phyloP scores from a whole-genome alignment of 306 rosid genomes.

The Prunus mira region DNA sequence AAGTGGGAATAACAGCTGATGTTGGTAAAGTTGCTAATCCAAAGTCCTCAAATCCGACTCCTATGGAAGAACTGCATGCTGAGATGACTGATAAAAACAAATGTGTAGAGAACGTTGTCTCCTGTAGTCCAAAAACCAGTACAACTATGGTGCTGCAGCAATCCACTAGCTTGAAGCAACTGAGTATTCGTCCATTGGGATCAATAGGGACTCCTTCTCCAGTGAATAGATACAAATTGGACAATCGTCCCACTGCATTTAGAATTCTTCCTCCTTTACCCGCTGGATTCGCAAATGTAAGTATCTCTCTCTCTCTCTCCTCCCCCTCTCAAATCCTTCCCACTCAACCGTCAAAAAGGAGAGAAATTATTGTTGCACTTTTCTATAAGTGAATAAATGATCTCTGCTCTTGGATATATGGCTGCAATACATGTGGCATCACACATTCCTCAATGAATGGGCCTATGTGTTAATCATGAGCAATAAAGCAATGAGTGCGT shows the following conservation, averaged over 20 bases:
- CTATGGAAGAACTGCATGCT: slow-evolving; percentile 41
- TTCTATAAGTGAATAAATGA: neutral
- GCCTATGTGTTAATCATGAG: neutral
- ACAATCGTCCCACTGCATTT: slow-evolving; percentile 75
- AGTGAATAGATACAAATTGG: slow-evolving; percentile 68
- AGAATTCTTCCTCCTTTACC: slow-evolving; percentile 81
- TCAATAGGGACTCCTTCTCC: slow-evolving; percentile 39
- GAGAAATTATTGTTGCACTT: too few relatives aligned
- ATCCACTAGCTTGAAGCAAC: slow-evolving; percentile 53
- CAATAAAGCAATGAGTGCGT: neutral
- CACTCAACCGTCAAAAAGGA: too few relatives aligned
- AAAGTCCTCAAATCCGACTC: slow-evolving; percentile 43
- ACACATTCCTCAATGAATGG: neutral
- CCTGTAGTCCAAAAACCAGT: slow-evolving; percentile 59
- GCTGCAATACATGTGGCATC: neutral
- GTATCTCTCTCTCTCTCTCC: slow-evolving; percentile 23
- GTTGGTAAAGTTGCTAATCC: slow-evolving; percentile 53
- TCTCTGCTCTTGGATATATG: neutral
- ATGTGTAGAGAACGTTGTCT: slow-evolving; percentile 32
- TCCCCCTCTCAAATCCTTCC: neutral
- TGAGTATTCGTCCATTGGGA: slow-evolving; percentile 38
- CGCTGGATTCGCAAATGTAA: slow-evolving; percentile 69
- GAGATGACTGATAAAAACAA: slow-evolving; percentile 53
- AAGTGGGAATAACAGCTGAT: slow-evolving; percentile 49
- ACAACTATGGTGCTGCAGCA: slow-evolving; percentile 46